These are phyloP conservation scores for peach (Prunus persica) DNA, from an alignment of 306 rosid genomes.

Conservation along the genomic window Prunus_persica_NCBIv2 NC_034014.1:9873501-9874000, in stretches of 20 bases:
- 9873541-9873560: constrained; percentile 35
- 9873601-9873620: constrained; percentile 61
- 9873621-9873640: constrained; percentile 36
- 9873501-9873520: constrained; percentile 65
- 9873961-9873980: constrained; percentile 48
- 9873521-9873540: constrained; percentile 53
- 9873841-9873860: constrained; percentile 47
- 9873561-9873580: constrained; percentile 34
- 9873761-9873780: constrained; percentile 68
- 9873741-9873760: constrained; percentile 47
- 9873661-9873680: constrained; percentile 26
- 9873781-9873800: too few species aligned
- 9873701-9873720: constrained; percentile 85
- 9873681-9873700: constrained; percentile 77
- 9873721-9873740: constrained; percentile 42
- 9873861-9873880: constrained; percentile 42
- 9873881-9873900: constrained; percentile 31
- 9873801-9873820: constrained; percentile 31
- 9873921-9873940: constrained; percentile 44
- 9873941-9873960: constrained; percentile 23
- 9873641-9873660: constrained; percentile 32
- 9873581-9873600: constrained; percentile 20
- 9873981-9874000: constrained; percentile 37
- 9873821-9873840: constrained; percentile 32
- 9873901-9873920: constrained; percentile 46